Base-by-base conservation (phyloP, 257 asterid species). In the Misopates orontium region DNA sequence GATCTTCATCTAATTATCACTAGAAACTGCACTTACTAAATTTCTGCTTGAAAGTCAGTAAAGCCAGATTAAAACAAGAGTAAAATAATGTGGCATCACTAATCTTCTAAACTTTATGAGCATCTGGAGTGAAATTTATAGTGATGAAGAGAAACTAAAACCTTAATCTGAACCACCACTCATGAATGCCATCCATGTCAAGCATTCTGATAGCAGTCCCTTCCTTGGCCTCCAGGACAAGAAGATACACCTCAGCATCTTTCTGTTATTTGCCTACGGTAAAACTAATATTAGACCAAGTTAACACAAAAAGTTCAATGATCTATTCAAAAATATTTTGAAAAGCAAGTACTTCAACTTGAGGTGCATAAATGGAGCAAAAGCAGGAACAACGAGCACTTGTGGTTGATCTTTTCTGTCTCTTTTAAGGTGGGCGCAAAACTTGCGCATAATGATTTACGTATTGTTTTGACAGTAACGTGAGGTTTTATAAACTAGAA, bases 111-210 rank as follows among this genome's bases (percentile, higher is more conserved):
- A 36, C 8, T 36, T 8, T 4, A 49, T n/a, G 8, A 49, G 10
- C 55, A 49, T 8, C 5, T n/a, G 55, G 8, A 5, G 55, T n/a
- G 12, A 49, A 49, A 18, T n/a, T 49, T n/a, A 6, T n/a, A 1
- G 21, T 18, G 55, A 49, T 56, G 21, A 57, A 25, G 25, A 59
- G 51, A 18, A 23, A 60, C 22, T 14, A 12, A 10, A 39, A 82
- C 88, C 86, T 80, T 82, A 53, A 84, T 71, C 79, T 84, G 79
- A 84, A 81, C 72, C 69, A 58, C 89, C 89, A 84, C 50, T 74
- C 79, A 5, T 76, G 86, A 48, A 67, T 68, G 59, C 83, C 89
- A 70, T 81, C 87, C 89, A 84, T 81, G 55, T 84, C 90, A 0
- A 72, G 74, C 90, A 84, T 81, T 75, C 68, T 44, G 13, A 84